phyloP scores from a whole-genome alignment of 2,329 filamentous ascomycete genomes.

The Talaromyces marneffei region DNA sequence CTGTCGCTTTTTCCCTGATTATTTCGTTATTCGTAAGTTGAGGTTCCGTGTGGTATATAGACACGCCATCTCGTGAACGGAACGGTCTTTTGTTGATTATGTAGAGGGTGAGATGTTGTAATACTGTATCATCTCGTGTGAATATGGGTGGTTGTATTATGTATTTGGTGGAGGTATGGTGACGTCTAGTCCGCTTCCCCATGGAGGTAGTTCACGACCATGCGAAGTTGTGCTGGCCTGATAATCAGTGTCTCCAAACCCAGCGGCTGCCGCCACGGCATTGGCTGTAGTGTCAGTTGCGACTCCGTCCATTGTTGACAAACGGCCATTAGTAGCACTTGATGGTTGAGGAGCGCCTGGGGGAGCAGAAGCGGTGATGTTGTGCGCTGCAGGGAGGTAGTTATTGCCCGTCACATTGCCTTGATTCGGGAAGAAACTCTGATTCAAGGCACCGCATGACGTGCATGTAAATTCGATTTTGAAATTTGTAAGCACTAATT shows the following conservation, averaged over 20 bases:
- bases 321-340: constrained; percentile 6
- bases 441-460: constrained; percentile 33
- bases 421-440: constrained; percentile 35
- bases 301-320: constrained; percentile 1
- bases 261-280: not conserved
- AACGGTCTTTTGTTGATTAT: not conserved
- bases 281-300: constrained; percentile 1
- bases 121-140: too few relatives aligned
- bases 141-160: not conserved
- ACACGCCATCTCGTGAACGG: not conserved
- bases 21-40: constrained; percentile 5
- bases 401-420: constrained; percentile 28
- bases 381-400: constrained; percentile 17
- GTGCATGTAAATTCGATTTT: constrained; percentile 39
- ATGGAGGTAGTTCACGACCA: constrained; percentile 8
- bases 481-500: constrained; percentile 32
- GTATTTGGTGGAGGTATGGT: constrained; percentile 10
- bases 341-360: not conserved
- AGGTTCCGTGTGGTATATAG: not conserved
- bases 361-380: constrained; percentile 3
- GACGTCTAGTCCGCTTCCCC: constrained; percentile 9
- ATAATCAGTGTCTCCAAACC: constrained; percentile 11
- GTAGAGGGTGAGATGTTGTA: not conserved
- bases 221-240: not conserved
- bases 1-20: not conserved